Evolutionary conservation across 1,284 basidiomycete genomes (phyloP).

Genomic region (Sanghuangporus sanghuang): DNA sequence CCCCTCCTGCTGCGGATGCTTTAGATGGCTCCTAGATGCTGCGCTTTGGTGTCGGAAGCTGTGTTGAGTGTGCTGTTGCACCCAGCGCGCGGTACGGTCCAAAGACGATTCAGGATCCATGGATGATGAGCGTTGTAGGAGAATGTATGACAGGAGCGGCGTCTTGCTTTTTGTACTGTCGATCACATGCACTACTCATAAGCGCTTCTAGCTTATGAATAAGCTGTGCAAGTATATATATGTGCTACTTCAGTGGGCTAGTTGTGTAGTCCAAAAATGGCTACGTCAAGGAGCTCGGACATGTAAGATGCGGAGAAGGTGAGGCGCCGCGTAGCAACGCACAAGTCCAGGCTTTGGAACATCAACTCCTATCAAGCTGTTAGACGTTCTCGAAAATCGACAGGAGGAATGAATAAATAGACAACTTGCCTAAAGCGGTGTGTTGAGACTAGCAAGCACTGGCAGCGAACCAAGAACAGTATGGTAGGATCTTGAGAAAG

Average conservation of each 20-base stretch:
- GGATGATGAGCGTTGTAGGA: not conserved
- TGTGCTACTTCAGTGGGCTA: not conserved
- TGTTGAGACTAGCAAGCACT: not conserved
- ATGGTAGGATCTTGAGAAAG: not conserved
- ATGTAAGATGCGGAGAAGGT: constrained; percentile 4
- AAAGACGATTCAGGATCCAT: constrained; percentile 13
- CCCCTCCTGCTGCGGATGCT: constrained; percentile 5
- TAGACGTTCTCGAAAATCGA: not conserved
- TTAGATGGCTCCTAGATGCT: constrained; percentile 1
- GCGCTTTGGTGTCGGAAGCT: not conserved
- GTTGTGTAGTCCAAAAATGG: constrained; percentile 12
- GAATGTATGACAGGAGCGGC: not conserved
- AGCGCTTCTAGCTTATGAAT: constrained; percentile 12
- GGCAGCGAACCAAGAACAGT: not conserved
- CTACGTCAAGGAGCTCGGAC: constrained; percentile 5
- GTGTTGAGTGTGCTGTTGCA: constrained; percentile 11
- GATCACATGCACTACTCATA: constrained; percentile 13
- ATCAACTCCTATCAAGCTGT: constrained; percentile 7
- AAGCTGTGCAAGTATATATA: constrained; percentile 1
- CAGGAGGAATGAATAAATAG: not conserved
- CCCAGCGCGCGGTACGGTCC: constrained; percentile 18
- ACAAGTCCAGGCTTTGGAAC: constrained; percentile 1
- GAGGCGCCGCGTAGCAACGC: constrained; percentile 11
- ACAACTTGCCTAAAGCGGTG: not conserved
- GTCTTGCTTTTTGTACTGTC: constrained; percentile 11